Base-by-base conservation (phyloP, 768 basidiomycete genomes). In the Gautieria morchelliformis region DNA sequence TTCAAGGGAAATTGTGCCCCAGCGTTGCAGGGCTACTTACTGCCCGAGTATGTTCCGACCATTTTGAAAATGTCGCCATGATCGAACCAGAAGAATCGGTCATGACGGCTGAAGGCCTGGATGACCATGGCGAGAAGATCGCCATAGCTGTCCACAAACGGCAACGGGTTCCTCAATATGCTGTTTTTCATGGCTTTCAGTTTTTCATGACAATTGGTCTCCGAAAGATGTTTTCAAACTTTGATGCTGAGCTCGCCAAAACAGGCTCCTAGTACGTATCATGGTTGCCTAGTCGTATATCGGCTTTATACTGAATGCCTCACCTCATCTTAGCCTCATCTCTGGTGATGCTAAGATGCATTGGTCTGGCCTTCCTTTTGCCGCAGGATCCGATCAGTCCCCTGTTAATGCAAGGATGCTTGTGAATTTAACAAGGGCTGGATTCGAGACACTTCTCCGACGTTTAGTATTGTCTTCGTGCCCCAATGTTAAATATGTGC, bases 1-100 rank as follows among this genome's bases (percentile, higher is more conserved):
- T 20, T 12, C 10, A 37, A 12, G 14, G 37, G n/a, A 37, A 27
- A 5, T 44, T 17, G 8, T 17, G 17, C 17, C 42, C 14, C 49
- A 69, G 68, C 51, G 59, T 69, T 22, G 62, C 63, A 10, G 68
- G 68, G 22, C 55, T 69, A n/a, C 52, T 68, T 4, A 47, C 68
- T 2, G 68, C 68, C 0, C 56, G 65, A n/a, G 62, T 67, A 8
- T 69, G 68, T 44, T 49, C 62, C 10, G 62, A 66, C 48, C 67
- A 67, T 52, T 69, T 67, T 52, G 64, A 67, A 40, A 45, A 58
- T 10, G 68, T 69, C 52, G 35, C 68, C 14, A 62, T 69, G 15
- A 60, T 69, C 20, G 68, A 69, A 37, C 59, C 68, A 6, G 68
- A 69, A 51, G 59, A 32, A 22, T 65, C 66, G 66, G 17, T 57